A percentile compares a stretch with the other conserved stretches of the same genome.
Conservation (phyloP, 805 yeast genomes). For the Saccharomyces jurei region DNA sequence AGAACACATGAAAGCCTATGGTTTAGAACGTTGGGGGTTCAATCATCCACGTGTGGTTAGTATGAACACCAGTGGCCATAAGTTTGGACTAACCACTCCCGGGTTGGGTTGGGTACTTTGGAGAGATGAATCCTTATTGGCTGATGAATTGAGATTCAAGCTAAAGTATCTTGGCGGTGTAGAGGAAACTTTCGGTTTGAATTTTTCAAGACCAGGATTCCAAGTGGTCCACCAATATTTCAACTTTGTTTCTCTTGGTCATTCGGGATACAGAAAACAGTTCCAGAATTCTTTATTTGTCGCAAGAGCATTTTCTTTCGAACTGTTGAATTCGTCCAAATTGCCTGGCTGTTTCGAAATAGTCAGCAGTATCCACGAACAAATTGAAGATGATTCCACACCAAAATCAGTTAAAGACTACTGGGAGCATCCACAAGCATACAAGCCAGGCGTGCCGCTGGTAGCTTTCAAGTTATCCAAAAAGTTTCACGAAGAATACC, state of each 20-base stretch:
- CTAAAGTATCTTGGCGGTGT: slow-evolving; percentile 80
- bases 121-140: slow-evolving; percentile 56
- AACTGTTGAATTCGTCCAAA: slow-evolving; percentile 50
- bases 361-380: slow-evolving; percentile 70
- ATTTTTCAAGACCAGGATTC: slow-evolving; percentile 89
- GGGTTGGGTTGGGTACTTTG: slow-evolving; percentile 92
- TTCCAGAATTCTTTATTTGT: slow-evolving; percentile 59
- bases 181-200: slow-evolving; percentile 78
- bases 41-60: slow-evolving; percentile 66
- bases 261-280: slow-evolving; percentile 56
- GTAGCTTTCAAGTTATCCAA: slow-evolving; percentile 74
- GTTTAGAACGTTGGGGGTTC: slow-evolving; percentile 61
- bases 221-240: slow-evolving; percentile 84
- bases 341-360: slow-evolving; percentile 60
- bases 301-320: slow-evolving; percentile 49
- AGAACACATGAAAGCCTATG: slow-evolving; percentile 31
- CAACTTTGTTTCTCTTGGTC: slow-evolving; percentile 66
- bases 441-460: slow-evolving; percentile 76
- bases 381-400: slow-evolving; percentile 29
- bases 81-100: slow-evolving; percentile 83
- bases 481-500: slow-evolving; percentile 48
- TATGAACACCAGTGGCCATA: slow-evolving; percentile 88
- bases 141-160: slow-evolving; percentile 66
- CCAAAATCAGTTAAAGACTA: slow-evolving; percentile 22
- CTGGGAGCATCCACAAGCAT: slow-evolving; percentile 36